Conservation (phyloP, 176 grass and related monocot species). For the Eragrostis nindensis region DNA sequence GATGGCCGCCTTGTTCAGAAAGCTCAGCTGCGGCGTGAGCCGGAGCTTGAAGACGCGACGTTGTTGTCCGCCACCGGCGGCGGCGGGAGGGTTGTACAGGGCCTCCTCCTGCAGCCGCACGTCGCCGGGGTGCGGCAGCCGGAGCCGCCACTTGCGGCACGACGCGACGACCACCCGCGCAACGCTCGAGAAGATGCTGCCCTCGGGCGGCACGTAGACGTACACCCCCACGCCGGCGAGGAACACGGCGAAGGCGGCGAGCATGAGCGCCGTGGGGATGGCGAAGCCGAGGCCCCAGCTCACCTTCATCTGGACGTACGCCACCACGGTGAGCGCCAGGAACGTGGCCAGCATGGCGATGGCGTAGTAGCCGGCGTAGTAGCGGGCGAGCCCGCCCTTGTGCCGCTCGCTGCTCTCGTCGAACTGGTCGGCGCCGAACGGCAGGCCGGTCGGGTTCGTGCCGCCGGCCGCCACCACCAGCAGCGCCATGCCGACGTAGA, state of each 20-base stretch:
- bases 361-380: constrained; percentile 47
- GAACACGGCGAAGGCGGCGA: constrained; percentile 30
- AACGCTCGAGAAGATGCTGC: constrained; percentile 54
- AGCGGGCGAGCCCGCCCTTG: constrained; percentile 25
- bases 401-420: constrained; percentile 30
- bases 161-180: constrained; percentile 40
- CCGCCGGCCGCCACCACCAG: constrained; percentile 28
- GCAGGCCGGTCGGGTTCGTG: constrained; percentile 37
- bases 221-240: constrained; percentile 35
- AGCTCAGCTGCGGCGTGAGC: constrained; percentile 40
- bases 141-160: constrained; percentile 43
- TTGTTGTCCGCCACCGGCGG: not conserved
- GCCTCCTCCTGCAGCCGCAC: constrained; percentile 20
- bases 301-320: constrained; percentile 38
- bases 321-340: constrained; percentile 36
- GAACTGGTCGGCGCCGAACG: constrained; percentile 58
- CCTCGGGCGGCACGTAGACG: constrained; percentile 38
- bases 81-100: constrained; percentile 14
- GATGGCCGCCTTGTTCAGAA: constrained; percentile 62
- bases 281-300: constrained; percentile 49
- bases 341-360: not conserved
- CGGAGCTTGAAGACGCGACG: constrained; percentile 19
- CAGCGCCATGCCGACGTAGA: constrained; percentile 43
- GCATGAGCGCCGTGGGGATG: constrained; percentile 43
- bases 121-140: constrained; percentile 30